Evolutionary conservation across 345 rosid genomes (phyloP), one percentile per base, ranked within the genome.

Genomic region (Erucastrum elatum): DNA sequence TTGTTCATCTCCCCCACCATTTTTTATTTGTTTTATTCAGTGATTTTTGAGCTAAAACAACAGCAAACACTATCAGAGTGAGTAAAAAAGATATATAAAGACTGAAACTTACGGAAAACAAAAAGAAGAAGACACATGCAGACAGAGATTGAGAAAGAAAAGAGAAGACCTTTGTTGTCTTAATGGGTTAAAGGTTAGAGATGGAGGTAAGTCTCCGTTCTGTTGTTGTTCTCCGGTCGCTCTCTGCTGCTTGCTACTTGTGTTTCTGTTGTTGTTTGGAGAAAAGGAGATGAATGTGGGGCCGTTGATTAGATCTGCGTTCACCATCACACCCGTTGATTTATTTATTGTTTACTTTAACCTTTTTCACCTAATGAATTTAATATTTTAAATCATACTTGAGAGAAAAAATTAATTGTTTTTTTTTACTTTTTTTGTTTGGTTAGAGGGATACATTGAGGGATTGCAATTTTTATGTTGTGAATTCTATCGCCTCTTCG

Each of bases 311-410:
- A 83, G 67, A 63, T 82, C 82, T 83, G 33, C 85, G 84, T 90
- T 84, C 81, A 89, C 75, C 13, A 91, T 86, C 88, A 67, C 84
- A 70, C 71, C 92, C 95, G 89, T 90, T 90, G 89, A 88, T 86
- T 88, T 80, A 16, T 79, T 49, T 71, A 70, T 35, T 61, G 9
- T 5, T 5, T 2, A 2, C 31, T 29, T 9, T 37, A 63, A 26
- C 56, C 0, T 4, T 56, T 60, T 58, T 78, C 30, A 65, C 39
- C 53, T 4, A 68, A 68, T 44, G 11, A 17, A 17, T 31, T 59
- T 15, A 58, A 58, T 41, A 11, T 10, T 41, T 10, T 41, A 41
- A 10, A 8, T 41, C 9, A 41, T 8, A 41, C 37, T 6, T 34
- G 1, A 55, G 21, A 34, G 29, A 65, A 5, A 30, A 5, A 37